Base-by-base conservation (phyloP, 2,329 filamentous ascomycete species). In the Fonsecaea erecta region DNA sequence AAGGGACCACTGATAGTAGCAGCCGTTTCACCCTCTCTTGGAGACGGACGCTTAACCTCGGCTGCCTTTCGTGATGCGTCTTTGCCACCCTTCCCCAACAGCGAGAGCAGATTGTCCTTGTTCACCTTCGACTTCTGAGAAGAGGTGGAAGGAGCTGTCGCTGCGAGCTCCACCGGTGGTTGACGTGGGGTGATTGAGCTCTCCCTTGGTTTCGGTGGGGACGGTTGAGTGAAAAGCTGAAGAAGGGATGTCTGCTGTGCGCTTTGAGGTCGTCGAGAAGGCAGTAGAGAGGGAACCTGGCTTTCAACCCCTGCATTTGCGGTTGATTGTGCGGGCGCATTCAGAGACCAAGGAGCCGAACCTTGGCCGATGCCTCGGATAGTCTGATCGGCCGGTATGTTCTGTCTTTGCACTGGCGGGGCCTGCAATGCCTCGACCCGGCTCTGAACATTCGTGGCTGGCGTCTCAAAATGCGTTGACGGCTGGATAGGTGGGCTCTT, bases 91-190 rank as follows among this genome's bases (percentile, higher is more conserved):
- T 70, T 54, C 24, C 62, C 52, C 18, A 71, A 60, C 53, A 73
- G 53, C 16, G 60, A 53, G 9, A 69, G 60, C 16, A 70, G 58
- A 2, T 63, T 65, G 12, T 70, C 57, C 35, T 68, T 63, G 51
- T 61, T 62, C n/a, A 35, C 26, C 46, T 60, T 54, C 51, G 52
- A 60, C 54, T 68, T 62, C 8, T 28, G 35, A 35, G 48, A 35
- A 43, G 51, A 32, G 1, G 79, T 77, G 1, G 74, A 75, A 14
- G 56, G 16, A n/a, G 79, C 76, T 18, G 79, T 77, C 18, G 77
- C 81, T 40, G 80, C 78, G 18, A 84, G 70, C 68, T 84, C 82
- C 8, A 74, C 81, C 37, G 78, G 80, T 40, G 37, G 40, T 18
- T 30, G 16, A n/a, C 34, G 60, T 21, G 6, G 46, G 35, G 55